These are phyloP conservation scores for Candida easanensis DNA, from an alignment of 805 yeast species.

Conservation along the genomic window DNA sequence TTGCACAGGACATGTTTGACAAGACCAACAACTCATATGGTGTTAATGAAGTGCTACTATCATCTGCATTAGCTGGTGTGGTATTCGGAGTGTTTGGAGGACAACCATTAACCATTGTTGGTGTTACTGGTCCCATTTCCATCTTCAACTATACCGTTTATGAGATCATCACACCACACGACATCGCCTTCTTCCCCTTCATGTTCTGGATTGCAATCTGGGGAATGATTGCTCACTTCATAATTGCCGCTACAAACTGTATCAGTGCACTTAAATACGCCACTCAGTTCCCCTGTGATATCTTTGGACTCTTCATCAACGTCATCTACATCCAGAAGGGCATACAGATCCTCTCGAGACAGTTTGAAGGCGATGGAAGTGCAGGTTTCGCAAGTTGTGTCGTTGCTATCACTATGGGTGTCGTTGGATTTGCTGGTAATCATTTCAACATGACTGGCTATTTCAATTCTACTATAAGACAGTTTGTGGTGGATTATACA, in stretches of 20 bases:
- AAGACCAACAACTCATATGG: slow-evolving; percentile 86
- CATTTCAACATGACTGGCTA: slow-evolving; percentile 48
- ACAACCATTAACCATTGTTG: slow-evolving; percentile 92
- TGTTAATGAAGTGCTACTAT: slow-evolving; percentile 80
- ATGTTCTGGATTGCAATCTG: slow-evolving; percentile 96
- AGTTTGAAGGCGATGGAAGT: slow-evolving; percentile 46
- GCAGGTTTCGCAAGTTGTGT: slow-evolving; percentile 74
- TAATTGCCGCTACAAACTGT: slow-evolving; percentile 66
- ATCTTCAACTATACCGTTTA: slow-evolving; percentile 91
- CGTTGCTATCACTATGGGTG: slow-evolving; percentile 69
- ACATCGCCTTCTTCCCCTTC: slow-evolving; percentile 61
- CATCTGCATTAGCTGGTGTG: slow-evolving; percentile 86
- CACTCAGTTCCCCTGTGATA: slow-evolving; percentile 83
- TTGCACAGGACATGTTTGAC: slow-evolving; percentile 96
- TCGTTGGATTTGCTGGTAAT: slow-evolving; percentile 74
- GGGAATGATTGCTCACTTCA: slow-evolving; percentile 79
- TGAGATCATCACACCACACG: slow-evolving; percentile 54
- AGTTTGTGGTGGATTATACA: slow-evolving; percentile 80
- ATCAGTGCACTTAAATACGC: slow-evolving; percentile 68
- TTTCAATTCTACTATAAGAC: slow-evolving; percentile 57
- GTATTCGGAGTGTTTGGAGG: slow-evolving; percentile 85
- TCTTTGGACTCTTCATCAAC: slow-evolving; percentile 89
- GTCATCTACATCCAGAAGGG: slow-evolving; percentile 89
- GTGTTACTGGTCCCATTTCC: slow-evolving; percentile 94
- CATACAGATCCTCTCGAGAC: slow-evolving; percentile 71